These are phyloP conservation scores for Fonsecaea multimorphosa DNA, from an alignment of 2,329 filamentous ascomycete genomes.

Conservation along the genomic window DNA sequence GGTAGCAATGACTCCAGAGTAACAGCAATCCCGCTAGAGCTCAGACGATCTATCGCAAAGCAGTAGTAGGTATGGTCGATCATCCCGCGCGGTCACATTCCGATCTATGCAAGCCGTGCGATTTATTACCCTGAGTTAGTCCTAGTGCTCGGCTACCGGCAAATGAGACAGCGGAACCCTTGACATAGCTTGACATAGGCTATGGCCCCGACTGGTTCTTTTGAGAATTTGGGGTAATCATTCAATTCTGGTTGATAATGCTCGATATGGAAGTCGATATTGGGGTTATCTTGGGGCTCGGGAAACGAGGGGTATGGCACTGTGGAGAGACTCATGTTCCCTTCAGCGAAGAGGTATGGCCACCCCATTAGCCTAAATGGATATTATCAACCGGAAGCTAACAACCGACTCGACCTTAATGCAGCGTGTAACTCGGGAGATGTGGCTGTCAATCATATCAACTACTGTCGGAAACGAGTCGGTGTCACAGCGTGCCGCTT, in stretches of 20 bases:
- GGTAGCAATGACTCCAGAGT: not conserved
- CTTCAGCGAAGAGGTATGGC: not conserved
- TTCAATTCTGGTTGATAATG: not conserved
- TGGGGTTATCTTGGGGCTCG: not conserved
- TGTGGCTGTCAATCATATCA: not conserved
- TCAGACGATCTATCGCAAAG: conserved; percentile 3
- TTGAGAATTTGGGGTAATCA: not conserved
- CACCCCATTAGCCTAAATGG: conserved; percentile 7
- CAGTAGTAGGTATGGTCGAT: not conserved
- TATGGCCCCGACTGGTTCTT: not conserved
- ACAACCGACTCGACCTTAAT: not conserved
- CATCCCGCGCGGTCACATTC: conserved; percentile 9
- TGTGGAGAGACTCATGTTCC: not conserved
- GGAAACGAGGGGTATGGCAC: not conserved
- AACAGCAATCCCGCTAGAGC: not conserved
- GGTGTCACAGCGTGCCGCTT: conserved; percentile 1
- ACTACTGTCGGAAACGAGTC: not conserved
- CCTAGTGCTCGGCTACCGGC: not conserved
- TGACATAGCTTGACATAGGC: not conserved
- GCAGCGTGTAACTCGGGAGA: not conserved
- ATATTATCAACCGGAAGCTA: not conserved
- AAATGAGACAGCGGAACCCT: not conserved
- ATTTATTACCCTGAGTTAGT: not conserved
- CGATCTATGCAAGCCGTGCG: not conserved
- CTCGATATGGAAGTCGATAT: not conserved